phyloP scores from a whole-genome alignment of 805 yeast genomes.

The Saccharomycopsis vini region DNA sequence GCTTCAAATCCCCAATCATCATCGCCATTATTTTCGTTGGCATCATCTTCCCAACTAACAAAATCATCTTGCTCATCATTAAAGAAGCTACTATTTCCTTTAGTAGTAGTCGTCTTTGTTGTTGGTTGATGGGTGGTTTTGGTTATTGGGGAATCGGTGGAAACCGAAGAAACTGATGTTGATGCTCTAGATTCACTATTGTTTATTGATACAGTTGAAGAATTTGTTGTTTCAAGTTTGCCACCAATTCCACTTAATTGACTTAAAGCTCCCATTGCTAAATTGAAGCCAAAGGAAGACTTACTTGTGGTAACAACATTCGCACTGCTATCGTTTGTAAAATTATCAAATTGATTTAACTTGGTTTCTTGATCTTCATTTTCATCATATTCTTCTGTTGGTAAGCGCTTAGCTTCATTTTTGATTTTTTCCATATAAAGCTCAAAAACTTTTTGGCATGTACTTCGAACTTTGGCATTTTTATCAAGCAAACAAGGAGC shows the following conservation, averaged over 20 bases:
- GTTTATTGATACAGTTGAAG: too few relatives aligned
- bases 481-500: slow-evolving; percentile 78
- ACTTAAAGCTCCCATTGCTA: slow-evolving; percentile 18
- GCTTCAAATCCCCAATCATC: slow-evolving; percentile 27
- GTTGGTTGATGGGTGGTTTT: background rate
- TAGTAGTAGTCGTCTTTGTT: background rate
- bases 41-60: too few relatives aligned
- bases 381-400: slow-evolving; percentile 22
- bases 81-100: background rate
- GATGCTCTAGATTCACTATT: slow-evolving; percentile 5
- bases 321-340: too few relatives aligned
- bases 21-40: slow-evolving; percentile 19
- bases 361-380: slow-evolving; percentile 11
- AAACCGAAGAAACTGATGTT: too few relatives aligned
- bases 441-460: slow-evolving; percentile 63
- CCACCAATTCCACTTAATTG: slow-evolving; percentile 22
- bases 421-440: slow-evolving; percentile 48
- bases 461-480: slow-evolving; percentile 57
- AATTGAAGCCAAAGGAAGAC: slow-evolving; percentile 20
- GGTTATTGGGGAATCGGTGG: too few relatives aligned
- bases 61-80: slow-evolving; percentile 17
- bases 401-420: slow-evolving; percentile 29
- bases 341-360: background rate
- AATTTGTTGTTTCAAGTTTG: slow-evolving; percentile 6
- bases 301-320: background rate